Evolutionary conservation across 495 filamentous ascomycete species (phyloP), one percentile per base, ranked within the genome.

Genomic region (Aspergillus ostianus): DNA sequence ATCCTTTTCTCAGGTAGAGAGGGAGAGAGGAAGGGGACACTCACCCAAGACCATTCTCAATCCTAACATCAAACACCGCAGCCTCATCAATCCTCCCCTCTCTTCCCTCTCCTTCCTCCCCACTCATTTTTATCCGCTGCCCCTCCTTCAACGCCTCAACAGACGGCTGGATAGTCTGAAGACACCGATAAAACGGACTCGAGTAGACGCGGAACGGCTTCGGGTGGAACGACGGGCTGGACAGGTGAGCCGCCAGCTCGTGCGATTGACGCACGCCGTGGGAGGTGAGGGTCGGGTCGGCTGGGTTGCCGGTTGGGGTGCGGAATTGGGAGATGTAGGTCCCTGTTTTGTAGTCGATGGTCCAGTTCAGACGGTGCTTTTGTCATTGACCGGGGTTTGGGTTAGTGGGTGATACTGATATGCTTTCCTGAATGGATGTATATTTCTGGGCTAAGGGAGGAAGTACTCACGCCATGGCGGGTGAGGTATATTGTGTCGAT

Each of bases 291-390:
- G 90, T 87, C n/a, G 92, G 91, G 66, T 98, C 94, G 2, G 87
- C 86, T 9, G 92, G 80, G 56, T 96, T 88, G 30, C 89, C 89
- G 7, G 94, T 97, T 0, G 95, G 93, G 12, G 88, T 89, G 19
- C 79, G 84, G 63, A 92, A 82, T 47, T 79, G 80, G 19, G 85
- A 69, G 30, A 66, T 72, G 74, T 97, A 97, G 57, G 71, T 81
- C 56, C 94, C 94, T 6, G 87, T 92, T 53, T 80, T 75, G 36
- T 83, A 82, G 69, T 98, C 86, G 54, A 97, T 90, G 19, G 84
- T 84, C 90, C 90, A 97, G 66, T 87, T 93, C 63, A 88, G 86
- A 46, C 94, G 93, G 73, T 94, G 96, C 93, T 97, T 71, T 32
- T 29, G 26, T 30, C 21, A 15, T 51, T 60, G n/a, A n/a, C n/a